A percentile compares a stretch with the other conserved stretches of the same genome.
phyloP scores from a whole-genome alignment of 2,329 filamentous ascomycete species.

The Aspergillus pseudonomiae region DNA sequence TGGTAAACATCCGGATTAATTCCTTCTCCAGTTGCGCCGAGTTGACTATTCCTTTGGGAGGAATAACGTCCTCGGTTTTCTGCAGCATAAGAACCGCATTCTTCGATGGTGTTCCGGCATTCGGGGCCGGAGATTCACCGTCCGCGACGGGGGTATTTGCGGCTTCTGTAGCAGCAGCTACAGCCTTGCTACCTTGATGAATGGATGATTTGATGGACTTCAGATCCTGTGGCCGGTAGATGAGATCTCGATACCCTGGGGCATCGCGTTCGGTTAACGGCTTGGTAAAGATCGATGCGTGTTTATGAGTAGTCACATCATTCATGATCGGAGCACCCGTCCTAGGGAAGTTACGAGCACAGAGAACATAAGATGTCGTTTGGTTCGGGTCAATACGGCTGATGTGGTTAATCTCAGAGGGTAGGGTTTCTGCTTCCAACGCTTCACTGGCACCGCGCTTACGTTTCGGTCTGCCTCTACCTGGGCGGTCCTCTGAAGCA shows the following conservation, averaged over 20 bases:
- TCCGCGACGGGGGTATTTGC: constrained; percentile 68
- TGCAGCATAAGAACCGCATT: constrained; percentile 46
- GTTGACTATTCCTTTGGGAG: constrained; percentile 90
- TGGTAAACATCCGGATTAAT: constrained; percentile 94
- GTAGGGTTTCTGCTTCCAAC: constrained; percentile 31
- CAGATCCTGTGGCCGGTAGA: constrained; percentile 75
- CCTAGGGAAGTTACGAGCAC: constrained; percentile 58
- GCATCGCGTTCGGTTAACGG: constrained; percentile 75
- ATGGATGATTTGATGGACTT: constrained; percentile 77
- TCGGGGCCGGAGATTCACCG: constrained; percentile 52
- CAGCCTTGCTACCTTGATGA: constrained; percentile 48
- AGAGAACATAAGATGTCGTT: constrained; percentile 41
- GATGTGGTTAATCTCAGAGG: constrained; percentile 30
- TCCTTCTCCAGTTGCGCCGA: constrained; percentile 90
- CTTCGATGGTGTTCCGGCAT: constrained; percentile 39
- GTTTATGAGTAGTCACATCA: constrained; percentile 74
- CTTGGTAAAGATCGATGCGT: constrained; percentile 78
- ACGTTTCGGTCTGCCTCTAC: constrained; percentile 40
- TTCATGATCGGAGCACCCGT: constrained; percentile 74
- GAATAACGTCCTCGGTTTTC: constrained; percentile 75
- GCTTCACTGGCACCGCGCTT: constrained; percentile 43
- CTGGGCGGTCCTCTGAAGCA: constrained; percentile 29
- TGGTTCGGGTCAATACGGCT: constrained; percentile 34
- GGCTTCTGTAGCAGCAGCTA: constrained; percentile 54
- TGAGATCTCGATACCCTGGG: constrained; percentile 73